These are phyloP conservation scores for Arthrinium phaeospermum DNA, from an alignment of 2,329 filamentous ascomycete genomes.

Conservation along the genomic window DNA sequence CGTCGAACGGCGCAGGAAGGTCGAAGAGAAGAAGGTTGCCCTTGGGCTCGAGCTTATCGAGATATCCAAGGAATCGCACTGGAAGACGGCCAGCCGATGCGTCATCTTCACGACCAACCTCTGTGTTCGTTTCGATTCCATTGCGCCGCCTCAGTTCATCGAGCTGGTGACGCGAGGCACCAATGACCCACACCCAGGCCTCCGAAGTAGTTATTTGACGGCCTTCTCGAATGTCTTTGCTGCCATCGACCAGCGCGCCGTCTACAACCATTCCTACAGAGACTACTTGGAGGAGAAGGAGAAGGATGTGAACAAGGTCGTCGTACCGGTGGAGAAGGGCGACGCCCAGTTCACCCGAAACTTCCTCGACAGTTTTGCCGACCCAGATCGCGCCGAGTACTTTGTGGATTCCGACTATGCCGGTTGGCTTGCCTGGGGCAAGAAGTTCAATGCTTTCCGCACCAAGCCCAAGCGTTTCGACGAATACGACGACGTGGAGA, in stretches of 20 bases:
- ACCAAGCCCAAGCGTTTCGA: constrained; percentile 72
- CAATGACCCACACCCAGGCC: constrained; percentile 86
- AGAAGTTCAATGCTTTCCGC: constrained; percentile 80
- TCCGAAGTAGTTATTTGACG: constrained; percentile 81
- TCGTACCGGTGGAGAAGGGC: constrained; percentile 74
- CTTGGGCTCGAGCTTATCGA: constrained; percentile 83
- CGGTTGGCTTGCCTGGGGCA: constrained; percentile 96
- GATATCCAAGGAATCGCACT: constrained; percentile 80
- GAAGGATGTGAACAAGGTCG: constrained; percentile 75
- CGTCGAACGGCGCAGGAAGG: constrained; percentile 72
- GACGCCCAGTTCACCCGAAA: constrained; percentile 79
- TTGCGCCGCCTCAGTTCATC: constrained; percentile 82
- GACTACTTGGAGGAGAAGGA: constrained; percentile 86
- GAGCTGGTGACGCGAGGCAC: constrained; percentile 82
- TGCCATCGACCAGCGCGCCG: constrained; percentile 84
- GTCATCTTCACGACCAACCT: constrained; percentile 90
- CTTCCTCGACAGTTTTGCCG: constrained; percentile 79
- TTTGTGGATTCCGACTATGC: constrained; percentile 92
- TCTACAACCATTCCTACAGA: constrained; percentile 85
- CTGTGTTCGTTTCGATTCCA: constrained; percentile 86
- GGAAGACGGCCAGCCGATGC: constrained; percentile 93
- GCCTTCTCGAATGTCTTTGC: constrained; percentile 79
- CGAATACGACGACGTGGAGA: constrained; percentile 82
- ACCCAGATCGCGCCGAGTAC: constrained; percentile 76
- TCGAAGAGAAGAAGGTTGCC: constrained; percentile 83